Base-by-base conservation (phyloP, 139 green algal species). In the Nannochloris sp. region DNA sequence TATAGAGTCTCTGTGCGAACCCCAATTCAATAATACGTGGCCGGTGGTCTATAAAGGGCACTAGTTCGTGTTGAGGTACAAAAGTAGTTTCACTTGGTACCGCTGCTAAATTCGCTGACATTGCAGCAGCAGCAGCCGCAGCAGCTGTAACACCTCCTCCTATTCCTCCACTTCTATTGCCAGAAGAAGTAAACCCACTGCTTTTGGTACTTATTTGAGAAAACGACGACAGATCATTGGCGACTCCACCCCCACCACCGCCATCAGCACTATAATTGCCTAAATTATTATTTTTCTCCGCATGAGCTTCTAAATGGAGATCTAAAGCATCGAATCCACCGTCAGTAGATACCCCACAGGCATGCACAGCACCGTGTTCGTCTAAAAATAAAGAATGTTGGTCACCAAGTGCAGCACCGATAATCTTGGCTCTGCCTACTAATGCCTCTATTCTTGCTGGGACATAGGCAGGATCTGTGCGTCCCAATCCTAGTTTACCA, bases 361-460 rank as follows among this genome's bases (percentile, higher is more conserved):
- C 56, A 14, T 38, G 25, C 6, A 87, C 27, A 14, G 23, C 46
- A 55, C 80, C 78, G 0, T 54, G 8, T 4, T 36, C 31, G 53
- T 86, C 81, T 27, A 90, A 51, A 34, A 90, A 88, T 6, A 90
- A 74, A 0, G 71, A 72, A 68, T 91, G 85, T 37, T 77, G 68
- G 14, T 81, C 68, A 1, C 83, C 85, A n/a, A 90, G 71, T 0
- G 78, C 71, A 5, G 72, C 62, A 3, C 24, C 31, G 1, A 15
- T 44, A 6, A 91, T 64, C 4, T 60, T n/a, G 23, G 63, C 55
- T 2, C 83, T 73, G 7, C 74, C 81, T 3, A 86, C 69, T 15
- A 91, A 60, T 19, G 71, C 56, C 58, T 90, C 82, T 6, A 90
- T 63, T 54, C 59, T 46, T 77, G 73, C 65, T 67, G 47, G 32